phyloP scores from a whole-genome alignment of 1,139 yeast species.

The Zygoascus meyerae region DNA sequence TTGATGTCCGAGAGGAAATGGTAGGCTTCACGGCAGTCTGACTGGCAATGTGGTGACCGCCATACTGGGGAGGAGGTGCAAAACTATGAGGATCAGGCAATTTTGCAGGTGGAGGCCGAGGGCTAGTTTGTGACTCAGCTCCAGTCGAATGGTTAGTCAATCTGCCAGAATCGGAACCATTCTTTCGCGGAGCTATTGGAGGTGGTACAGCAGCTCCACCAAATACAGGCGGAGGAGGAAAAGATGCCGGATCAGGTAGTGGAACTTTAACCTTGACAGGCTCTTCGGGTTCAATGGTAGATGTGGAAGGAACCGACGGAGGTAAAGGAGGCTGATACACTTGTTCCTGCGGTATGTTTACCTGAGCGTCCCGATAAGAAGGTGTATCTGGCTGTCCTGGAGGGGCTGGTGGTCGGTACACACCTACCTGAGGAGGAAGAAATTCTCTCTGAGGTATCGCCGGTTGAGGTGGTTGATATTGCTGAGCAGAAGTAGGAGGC shows the following conservation, averaged over 20 bases:
- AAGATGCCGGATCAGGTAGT: constrained; percentile 36
- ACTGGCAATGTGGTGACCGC: constrained; percentile 7
- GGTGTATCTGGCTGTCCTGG: not conserved
- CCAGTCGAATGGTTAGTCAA: constrained; percentile 3
- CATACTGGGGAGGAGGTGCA: constrained; percentile 41
- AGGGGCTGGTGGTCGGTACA: not conserved
- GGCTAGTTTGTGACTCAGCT: not conserved
- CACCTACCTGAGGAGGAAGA: constrained; percentile 6
- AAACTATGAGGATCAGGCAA: constrained; percentile 39
- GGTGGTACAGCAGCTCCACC: constrained; percentile 11
- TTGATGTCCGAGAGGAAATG: constrained; percentile 14
- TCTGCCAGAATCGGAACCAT: not conserved
- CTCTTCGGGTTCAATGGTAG: constrained; percentile 11
- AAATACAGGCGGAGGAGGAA: constrained; percentile 19
- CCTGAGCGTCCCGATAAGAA: not conserved
- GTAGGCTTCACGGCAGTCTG: constrained; percentile 12
- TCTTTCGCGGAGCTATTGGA: not conserved
- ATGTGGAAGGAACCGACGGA: constrained; percentile 1
- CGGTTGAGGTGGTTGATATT: constrained; percentile 19
- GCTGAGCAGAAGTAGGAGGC: constrained; percentile 10
- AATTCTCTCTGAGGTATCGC: constrained; percentile 7
- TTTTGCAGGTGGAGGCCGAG: constrained; percentile 11
- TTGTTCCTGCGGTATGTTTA: not conserved
- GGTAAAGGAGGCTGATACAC: constrained; percentile 1
- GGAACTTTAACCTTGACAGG: constrained; percentile 23